These are phyloP conservation scores for Jaltomata sinuosa DNA, from an alignment of 257 asterid species.

Conservation along the genomic window DNA sequence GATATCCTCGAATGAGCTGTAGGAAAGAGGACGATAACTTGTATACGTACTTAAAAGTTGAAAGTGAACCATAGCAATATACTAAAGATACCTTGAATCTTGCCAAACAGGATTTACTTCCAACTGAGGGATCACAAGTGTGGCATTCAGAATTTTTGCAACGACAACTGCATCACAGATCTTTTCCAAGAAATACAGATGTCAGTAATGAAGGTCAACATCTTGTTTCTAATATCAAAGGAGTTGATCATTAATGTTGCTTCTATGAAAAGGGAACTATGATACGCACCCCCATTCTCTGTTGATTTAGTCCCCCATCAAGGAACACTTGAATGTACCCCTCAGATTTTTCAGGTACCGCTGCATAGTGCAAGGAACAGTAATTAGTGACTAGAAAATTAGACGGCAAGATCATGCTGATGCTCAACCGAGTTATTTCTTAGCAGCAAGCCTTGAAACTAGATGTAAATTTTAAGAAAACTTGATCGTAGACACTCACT, in stretches of 20 bases:
- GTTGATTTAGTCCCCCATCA: conserved; percentile 97
- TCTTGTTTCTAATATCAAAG: background rate
- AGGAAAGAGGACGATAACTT: background rate
- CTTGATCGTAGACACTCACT: conserved; percentile 27
- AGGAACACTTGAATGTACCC: conserved; percentile 91
- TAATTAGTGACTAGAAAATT: background rate
- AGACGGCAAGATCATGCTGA: background rate
- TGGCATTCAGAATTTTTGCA: conserved; percentile 94
- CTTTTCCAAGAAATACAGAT: conserved; percentile 23
- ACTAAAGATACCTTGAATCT: conserved; percentile 70
- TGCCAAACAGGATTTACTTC: conserved; percentile 97
- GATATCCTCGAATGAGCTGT: conserved; percentile 86
- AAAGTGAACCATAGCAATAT: background rate
- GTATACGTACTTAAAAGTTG: background rate
- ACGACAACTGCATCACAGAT: conserved; percentile 98
- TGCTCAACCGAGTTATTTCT: background rate
- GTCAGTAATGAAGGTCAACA: background rate
- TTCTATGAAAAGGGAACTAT: background rate
- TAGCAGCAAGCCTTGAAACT: background rate
- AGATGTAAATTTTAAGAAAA: background rate
- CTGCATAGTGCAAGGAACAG: conserved; percentile 20
- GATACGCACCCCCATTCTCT: conserved; percentile 79
- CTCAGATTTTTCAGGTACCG: conserved; percentile 57
- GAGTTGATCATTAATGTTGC: background rate
- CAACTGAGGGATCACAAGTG: conserved; percentile 81